A percentile compares a stretch with the other conserved stretches of the same genome.
These are phyloP conservation scores for Dendrobium nobile DNA, from an alignment of 106 monocot genomes.

Conservation along the genomic window DNA sequence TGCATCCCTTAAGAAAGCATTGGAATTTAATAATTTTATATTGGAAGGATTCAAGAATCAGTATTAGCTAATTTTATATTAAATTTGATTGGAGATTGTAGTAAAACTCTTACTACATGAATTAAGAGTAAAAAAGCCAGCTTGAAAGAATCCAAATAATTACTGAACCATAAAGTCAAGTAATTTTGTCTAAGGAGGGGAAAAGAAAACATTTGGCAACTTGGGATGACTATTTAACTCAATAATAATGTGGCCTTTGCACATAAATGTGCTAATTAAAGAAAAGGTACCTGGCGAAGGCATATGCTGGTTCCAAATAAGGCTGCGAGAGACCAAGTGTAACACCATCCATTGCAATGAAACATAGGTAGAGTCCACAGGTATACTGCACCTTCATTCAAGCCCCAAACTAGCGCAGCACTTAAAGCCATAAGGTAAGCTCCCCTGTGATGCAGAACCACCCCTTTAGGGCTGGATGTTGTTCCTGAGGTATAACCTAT, in stretches of 20 bases:
- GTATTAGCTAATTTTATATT: too few species aligned
- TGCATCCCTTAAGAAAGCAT: too few species aligned
- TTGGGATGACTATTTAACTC: not conserved
- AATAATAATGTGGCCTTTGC: not conserved
- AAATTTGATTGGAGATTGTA: too few species aligned
- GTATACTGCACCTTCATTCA: conserved; percentile 83
- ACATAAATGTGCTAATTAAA: not conserved
- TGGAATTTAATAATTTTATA: too few species aligned
- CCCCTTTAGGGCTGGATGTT: conserved; percentile 92
- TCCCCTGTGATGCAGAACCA: conserved; percentile 88
- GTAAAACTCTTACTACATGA: too few species aligned
- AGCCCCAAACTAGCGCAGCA: conserved; percentile 66
- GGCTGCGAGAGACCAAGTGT: conserved; percentile 80
- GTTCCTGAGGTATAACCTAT: conserved; percentile 93
- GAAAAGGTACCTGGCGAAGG: conserved; percentile 70
- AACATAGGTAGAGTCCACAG: conserved; percentile 98
- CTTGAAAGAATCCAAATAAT: too few species aligned
- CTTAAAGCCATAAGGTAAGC: conserved; percentile 93
- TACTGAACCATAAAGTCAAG: too few species aligned
- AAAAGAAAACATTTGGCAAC: not conserved
- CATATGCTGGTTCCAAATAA: conserved; percentile 89
- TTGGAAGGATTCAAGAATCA: too few species aligned
- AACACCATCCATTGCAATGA: conserved; percentile 97
- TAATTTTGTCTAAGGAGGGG: too few species aligned
- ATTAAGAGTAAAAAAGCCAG: too few species aligned